Conservation (phyloP, 768 basidiomycete genomes). For the Thelephora ganbajun region DNA sequence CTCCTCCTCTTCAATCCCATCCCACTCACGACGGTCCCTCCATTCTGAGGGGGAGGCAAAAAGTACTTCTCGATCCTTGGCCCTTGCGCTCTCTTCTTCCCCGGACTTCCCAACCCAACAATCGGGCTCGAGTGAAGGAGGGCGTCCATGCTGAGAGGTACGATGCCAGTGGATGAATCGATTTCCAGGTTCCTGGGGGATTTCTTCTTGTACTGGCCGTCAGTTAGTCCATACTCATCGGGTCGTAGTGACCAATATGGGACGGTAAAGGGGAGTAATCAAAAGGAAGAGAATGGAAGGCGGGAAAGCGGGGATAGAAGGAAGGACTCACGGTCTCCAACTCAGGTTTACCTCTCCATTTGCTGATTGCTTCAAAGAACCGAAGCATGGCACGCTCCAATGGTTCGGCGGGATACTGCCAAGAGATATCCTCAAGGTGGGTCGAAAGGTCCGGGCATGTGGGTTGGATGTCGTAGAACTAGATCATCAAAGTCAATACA, state of each 20-base stretch:
- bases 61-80: constrained; percentile 27
- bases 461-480: constrained; percentile 70
- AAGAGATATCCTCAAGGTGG: constrained; percentile 67
- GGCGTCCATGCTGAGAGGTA: constrained; percentile 45
- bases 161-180: constrained; percentile 15
- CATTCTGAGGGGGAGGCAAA: constrained; percentile 9
- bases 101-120: constrained; percentile 25
- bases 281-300: background rate
- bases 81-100: constrained; percentile 12
- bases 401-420: constrained; percentile 71
- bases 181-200: constrained; percentile 11
- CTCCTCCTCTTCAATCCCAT: background rate
- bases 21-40: background rate
- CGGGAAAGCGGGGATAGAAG: background rate
- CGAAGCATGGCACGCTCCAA: constrained; percentile 65
- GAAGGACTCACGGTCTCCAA: constrained; percentile 46
- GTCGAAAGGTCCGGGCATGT: constrained; percentile 63
- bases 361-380: constrained; percentile 71
- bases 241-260: background rate
- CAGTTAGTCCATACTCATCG: constrained; percentile 15
- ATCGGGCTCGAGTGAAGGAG: constrained; percentile 60
- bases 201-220: constrained; percentile 43
- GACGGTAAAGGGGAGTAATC: background rate
- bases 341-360: constrained; percentile 78
- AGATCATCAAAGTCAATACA: background rate